These are phyloP conservation scores for Wickerhamiella dianesei DNA, from an alignment of 805 yeast genomes.

Conservation along the genomic window DNA sequence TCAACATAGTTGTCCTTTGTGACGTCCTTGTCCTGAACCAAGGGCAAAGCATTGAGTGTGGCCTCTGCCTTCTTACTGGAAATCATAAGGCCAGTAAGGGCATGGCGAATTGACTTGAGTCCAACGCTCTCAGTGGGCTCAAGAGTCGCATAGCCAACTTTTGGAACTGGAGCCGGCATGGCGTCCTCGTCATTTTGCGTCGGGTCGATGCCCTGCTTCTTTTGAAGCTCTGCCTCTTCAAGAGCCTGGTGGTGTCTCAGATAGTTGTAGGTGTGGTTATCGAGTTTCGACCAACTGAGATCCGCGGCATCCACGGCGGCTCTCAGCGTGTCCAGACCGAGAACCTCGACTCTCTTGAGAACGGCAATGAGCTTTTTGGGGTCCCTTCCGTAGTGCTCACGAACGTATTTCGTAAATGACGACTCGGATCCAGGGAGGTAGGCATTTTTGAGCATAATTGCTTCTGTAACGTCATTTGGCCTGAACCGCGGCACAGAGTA, in stretches of 20 bases:
- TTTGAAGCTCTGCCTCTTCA: background rate
- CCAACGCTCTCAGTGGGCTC: slow-evolving; percentile 64
- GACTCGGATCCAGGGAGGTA: slow-evolving; percentile 15
- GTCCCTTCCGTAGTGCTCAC: slow-evolving; percentile 15
- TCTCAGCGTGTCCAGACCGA: slow-evolving; percentile 36
- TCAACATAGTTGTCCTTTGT: slow-evolving; percentile 35
- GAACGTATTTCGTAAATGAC: slow-evolving; percentile 14
- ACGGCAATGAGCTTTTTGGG: slow-evolving; percentile 21
- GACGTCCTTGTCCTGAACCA: slow-evolving; percentile 24
- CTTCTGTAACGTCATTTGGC: slow-evolving; percentile 45
- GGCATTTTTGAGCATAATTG: slow-evolving; percentile 42
- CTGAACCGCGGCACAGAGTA: slow-evolving; percentile 23
- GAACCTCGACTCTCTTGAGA: slow-evolving; percentile 37
- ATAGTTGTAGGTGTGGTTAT: slow-evolving; percentile 3
- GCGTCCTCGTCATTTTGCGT: too few species aligned
- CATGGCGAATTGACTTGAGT: slow-evolving; percentile 62
- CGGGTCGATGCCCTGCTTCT: too few species aligned
- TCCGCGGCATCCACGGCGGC: slow-evolving; percentile 23
- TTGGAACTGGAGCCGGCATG: slow-evolving; percentile 30
- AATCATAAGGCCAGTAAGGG: slow-evolving; percentile 28
- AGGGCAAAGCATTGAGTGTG: slow-evolving; percentile 21
- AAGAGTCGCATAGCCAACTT: slow-evolving; percentile 40
- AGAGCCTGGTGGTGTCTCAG: slow-evolving; percentile 1
- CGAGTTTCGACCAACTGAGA: slow-evolving; percentile 4
- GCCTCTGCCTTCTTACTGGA: slow-evolving; percentile 18